Base-by-base conservation (phyloP, 768 basidiomycete genomes). In the Calocybe gangraenosa region DNA sequence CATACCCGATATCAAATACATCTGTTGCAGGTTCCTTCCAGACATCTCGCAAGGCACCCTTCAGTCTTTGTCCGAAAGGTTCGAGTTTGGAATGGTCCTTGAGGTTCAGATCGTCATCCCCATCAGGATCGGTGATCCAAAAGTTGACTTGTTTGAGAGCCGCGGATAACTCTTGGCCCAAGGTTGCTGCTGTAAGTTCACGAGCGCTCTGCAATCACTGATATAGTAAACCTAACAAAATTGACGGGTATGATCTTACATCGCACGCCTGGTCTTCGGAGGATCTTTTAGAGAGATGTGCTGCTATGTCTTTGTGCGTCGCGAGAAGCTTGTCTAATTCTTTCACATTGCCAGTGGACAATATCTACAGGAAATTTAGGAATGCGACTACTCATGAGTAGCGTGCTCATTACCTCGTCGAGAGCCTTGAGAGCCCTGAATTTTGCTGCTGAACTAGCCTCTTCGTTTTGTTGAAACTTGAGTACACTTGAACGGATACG, bases 1-100 rank as follows among this genome's bases (percentile, higher is more conserved):
- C 77, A 35, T 58, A 92, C 91, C 82, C 87, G 21, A 82, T 75
- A 60, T 92, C 86, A 46, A 95, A 96, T 2, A 95, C 78, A 57
- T 92, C 87, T 8, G 67, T 70, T 0, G 75, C 62, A 7, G 75
- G 68, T 35, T 82, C 82, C 45, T 79, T 79, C 88, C 92, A 93
- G 1, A 90, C 77, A 38, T 76, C 77, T 18, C 79, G 75, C 40
- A 94, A 60, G 1, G 88, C 81, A 4, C 54, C 58, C 60, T 85
- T 85, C 42, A 91, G 57, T 36, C 71, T 76, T 34, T 65, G 61
- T 14, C 79, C 82, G 53, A 90, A 78, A 1, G 63, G 51, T 19
- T 67, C 58, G 3, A 82, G 50, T 36, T 71, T 72, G 15, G 47
- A 58, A 9, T 55, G 41, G 37, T 76, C 71, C 55, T 68, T 70